A percentile compares a stretch with the other conserved stretches of the same genome.
phyloP scores from a whole-genome alignment of 495 filamentous ascomycete species.

The Penicillium nucicola region DNA sequence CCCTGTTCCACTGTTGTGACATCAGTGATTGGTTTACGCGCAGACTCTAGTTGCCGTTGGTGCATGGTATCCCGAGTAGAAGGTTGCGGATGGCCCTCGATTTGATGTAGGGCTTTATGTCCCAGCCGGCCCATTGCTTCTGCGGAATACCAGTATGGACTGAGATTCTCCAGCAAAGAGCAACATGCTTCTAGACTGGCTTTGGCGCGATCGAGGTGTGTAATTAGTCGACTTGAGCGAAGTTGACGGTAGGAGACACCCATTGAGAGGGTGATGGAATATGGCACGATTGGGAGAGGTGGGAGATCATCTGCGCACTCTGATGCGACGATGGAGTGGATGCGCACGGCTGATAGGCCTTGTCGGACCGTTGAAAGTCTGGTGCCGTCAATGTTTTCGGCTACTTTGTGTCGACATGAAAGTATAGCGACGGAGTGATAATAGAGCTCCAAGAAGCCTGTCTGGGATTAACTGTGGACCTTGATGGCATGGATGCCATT shows the following conservation, averaged over 20 bases:
- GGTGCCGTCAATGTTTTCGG: slow-evolving; percentile 22
- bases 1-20: background rate
- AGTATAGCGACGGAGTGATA: slow-evolving; percentile 70
- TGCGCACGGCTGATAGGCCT: slow-evolving; percentile 61
- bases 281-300: slow-evolving; percentile 64
- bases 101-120: slow-evolving; percentile 35
- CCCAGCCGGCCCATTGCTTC: slow-evolving; percentile 60
- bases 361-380: slow-evolving; percentile 57
- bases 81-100: slow-evolving; percentile 12
- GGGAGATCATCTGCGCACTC: slow-evolving; percentile 52
- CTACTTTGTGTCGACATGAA: slow-evolving; percentile 46
- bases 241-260: slow-evolving; percentile 70
- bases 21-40: background rate
- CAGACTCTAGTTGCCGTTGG: background rate
- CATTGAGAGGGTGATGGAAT: slow-evolving; percentile 63
- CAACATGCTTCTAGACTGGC: slow-evolving; percentile 58
- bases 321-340: slow-evolving; percentile 56
- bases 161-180: slow-evolving; percentile 51
- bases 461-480: background rate
- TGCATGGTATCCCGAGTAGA: background rate
- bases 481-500: background rate
- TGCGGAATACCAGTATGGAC: slow-evolving; percentile 60
- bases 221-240: slow-evolving; percentile 60
- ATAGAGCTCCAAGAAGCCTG: slow-evolving; percentile 63
- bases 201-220: slow-evolving; percentile 60